Percentiles rank a stretch among this genome's conserved stretches.
phyloP scores from a whole-genome alignment of 306 rosid genomes.

The Prunus padus region DNA sequence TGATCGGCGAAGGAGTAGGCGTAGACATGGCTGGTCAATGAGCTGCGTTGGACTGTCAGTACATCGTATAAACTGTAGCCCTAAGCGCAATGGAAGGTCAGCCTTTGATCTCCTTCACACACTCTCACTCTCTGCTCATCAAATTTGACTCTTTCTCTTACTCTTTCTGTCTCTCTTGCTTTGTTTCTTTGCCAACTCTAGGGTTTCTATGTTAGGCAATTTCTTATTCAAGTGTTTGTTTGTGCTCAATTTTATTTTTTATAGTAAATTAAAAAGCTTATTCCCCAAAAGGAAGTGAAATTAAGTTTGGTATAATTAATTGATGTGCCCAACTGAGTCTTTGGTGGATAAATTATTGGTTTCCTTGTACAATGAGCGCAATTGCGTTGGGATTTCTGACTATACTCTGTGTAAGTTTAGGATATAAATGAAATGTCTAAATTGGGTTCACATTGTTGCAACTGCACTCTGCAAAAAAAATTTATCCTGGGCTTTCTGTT shows the following conservation, averaged over 20 bases:
- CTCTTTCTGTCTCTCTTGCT: neutral
- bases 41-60: neutral
- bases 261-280: neutral
- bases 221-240: neutral
- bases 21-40: neutral
- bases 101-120: neutral
- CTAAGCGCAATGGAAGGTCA: constrained; percentile 9
- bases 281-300: neutral
- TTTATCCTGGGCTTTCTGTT: too few relatives aligned
- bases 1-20: neutral
- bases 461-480: neutral
- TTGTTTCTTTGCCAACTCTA: neutral
- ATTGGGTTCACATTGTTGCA: neutral
- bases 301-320: neutral
- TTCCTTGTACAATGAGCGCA: neutral
- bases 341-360: neutral
- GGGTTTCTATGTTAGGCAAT: neutral
- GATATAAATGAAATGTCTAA: neutral
- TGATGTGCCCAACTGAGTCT: neutral
- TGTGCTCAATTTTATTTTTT: neutral
- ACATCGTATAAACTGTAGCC: neutral
- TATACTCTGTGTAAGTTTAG: neutral
- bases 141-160: neutral
- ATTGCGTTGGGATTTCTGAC: neutral
- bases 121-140: neutral